These are phyloP conservation scores for Phytophthora constricta DNA, from an alignment of 352 stramenopile genomes.

Conservation along the genomic window DNA sequence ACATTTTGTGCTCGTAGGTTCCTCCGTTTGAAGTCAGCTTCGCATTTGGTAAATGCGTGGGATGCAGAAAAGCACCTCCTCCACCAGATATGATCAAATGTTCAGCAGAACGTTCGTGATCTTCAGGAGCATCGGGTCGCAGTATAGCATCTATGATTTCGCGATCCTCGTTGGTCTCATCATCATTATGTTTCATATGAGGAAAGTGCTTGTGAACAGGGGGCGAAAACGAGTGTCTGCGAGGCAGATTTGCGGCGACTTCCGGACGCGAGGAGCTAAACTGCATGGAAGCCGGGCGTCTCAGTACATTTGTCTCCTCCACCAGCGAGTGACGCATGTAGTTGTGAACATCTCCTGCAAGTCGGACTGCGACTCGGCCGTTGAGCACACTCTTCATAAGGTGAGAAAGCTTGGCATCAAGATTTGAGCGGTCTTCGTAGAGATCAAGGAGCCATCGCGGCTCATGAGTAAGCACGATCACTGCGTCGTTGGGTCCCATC, in stretches of 20 bases:
- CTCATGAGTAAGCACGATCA: slow-evolving; percentile 93
- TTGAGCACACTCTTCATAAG: slow-evolving; percentile 78
- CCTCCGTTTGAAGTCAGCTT: slow-evolving; percentile 68
- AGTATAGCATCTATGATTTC: slow-evolving; percentile 8
- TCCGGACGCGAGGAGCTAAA: slow-evolving; percentile 25
- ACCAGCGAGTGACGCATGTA: slow-evolving; percentile 91
- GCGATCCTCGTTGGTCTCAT: slow-evolving; percentile 25
- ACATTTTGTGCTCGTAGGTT: slow-evolving; percentile 77
- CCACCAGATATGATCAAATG: slow-evolving; percentile 91
- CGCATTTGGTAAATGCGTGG: slow-evolving; percentile 82
- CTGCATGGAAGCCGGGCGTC: slow-evolving; percentile 39
- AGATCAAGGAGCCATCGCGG: slow-evolving; percentile 92
- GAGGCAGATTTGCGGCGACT: slow-evolving; percentile 27
- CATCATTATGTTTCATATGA: slow-evolving; percentile 56
- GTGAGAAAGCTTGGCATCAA: slow-evolving; percentile 82
- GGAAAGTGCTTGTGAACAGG: slow-evolving; percentile 77
- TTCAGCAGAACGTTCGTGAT: slow-evolving; percentile 40
- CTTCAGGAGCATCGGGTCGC: slow-evolving; percentile 5
- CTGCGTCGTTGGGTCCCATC: slow-evolving; percentile 82
- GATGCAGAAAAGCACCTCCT: slow-evolving; percentile 90
- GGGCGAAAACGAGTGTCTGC: slow-evolving; percentile 39
- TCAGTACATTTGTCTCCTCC: slow-evolving; percentile 38
- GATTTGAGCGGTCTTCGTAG: slow-evolving; percentile 78
- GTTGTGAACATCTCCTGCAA: slow-evolving; percentile 95
- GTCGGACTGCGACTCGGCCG: slow-evolving; percentile 73